Conservation (phyloP, 176 grass and related monocot genomes). For the Rhynchospora pubera region DNA sequence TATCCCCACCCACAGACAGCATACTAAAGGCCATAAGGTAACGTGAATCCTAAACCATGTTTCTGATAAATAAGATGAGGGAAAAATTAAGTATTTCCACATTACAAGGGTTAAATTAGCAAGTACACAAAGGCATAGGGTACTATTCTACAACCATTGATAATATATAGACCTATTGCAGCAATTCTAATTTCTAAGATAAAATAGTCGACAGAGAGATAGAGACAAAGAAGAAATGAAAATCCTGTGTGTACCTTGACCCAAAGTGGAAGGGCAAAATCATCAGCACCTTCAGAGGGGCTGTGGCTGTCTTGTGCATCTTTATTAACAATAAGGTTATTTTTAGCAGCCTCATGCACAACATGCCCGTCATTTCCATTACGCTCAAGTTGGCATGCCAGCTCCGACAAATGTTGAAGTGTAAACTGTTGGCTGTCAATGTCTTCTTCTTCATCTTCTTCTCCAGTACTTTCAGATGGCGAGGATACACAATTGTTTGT, state of each 20-base stretch:
- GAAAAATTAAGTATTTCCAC: not conserved
- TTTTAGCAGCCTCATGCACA: slow-evolving; percentile 30
- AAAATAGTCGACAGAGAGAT: not conserved
- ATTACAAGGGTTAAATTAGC: slow-evolving; percentile 4
- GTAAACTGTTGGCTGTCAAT: slow-evolving; percentile 29
- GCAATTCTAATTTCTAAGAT: not conserved
- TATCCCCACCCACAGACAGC: not conserved
- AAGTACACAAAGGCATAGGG: slow-evolving; percentile 7
- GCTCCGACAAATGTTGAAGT: slow-evolving; percentile 43
- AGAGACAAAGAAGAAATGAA: not conserved
- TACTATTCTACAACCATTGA: not conserved
- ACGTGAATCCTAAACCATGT: not conserved
- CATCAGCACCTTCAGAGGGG: slow-evolving; percentile 29
- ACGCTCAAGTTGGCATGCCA: slow-evolving; percentile 46
- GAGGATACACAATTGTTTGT: not conserved
- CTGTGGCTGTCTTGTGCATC: slow-evolving; percentile 13
- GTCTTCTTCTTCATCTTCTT: not conserved
- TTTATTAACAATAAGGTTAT: slow-evolving; percentile 35
- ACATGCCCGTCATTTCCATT: slow-evolving; percentile 27
- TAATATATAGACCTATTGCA: not conserved
- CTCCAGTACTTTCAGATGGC: not conserved
- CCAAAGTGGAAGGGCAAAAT: slow-evolving; percentile 76
- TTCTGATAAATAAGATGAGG: not conserved
- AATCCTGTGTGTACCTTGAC: slow-evolving; percentile 65
- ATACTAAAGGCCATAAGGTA: not conserved